Evolutionary conservation across 2,329 filamentous ascomycete genomes (phyloP).

Genomic region (Aspergillus awamori): DNA sequence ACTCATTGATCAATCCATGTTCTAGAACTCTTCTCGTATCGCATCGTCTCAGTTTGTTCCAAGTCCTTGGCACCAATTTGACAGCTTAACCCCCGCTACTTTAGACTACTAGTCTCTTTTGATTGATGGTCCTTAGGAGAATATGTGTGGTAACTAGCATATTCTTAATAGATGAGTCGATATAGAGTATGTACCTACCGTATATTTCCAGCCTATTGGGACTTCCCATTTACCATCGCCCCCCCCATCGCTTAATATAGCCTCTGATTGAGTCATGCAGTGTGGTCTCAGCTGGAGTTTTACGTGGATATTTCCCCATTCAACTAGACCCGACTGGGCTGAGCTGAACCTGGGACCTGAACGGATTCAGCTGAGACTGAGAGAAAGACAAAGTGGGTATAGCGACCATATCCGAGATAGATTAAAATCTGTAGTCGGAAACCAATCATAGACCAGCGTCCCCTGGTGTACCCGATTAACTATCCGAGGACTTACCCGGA

Average conservation of each 20-base stretch:
- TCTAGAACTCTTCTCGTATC: not conserved
- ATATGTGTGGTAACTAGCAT: not conserved
- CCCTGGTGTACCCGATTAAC: constrained; percentile 7
- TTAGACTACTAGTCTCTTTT: not conserved
- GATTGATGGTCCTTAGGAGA: not conserved
- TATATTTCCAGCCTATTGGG: not conserved
- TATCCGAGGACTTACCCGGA: constrained; percentile 6
- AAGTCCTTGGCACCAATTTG: not conserved
- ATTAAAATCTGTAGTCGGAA: constrained; percentile 4
- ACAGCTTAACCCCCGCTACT: not conserved
- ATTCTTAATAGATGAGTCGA: no score
- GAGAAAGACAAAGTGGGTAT: not conserved
- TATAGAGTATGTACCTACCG: not conserved
- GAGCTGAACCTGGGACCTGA: not conserved
- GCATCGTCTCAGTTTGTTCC: no score
- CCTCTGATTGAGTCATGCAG: not conserved
- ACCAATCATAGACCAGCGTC: constrained; percentile 1
- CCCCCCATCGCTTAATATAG: not conserved
- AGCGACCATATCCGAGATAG: not conserved
- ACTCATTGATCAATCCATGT: not conserved
- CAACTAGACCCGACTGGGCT: not conserved
- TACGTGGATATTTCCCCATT: not conserved
- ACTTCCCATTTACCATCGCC: not conserved
- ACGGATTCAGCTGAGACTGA: not conserved
- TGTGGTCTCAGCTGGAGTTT: not conserved